Evolutionary conservation across 148 eudicot species (phyloP), one percentile per base, ranked within the genome.

Genomic region (Silene latifolia): DNA sequence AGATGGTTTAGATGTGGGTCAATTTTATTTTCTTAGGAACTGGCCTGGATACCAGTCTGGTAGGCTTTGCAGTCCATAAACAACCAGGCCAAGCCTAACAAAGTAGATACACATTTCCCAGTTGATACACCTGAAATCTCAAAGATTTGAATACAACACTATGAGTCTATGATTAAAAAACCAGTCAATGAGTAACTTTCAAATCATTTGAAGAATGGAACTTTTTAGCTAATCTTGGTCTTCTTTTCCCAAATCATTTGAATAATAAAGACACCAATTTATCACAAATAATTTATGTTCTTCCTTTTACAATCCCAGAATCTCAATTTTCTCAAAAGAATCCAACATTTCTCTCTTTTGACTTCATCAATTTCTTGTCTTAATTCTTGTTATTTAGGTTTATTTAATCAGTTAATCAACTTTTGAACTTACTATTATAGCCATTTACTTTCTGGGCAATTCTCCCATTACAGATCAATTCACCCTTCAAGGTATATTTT

Each of bases 401-500:
- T 35, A 2, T 21, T 24, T 10, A 63, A 44, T 46, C 20, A 53
- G 11, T 14, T 35, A 44, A 69, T 72, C 12, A 54, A 54, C 24
- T 10, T 24, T 69, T 62, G 48, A 47, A 19, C 62, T 53, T 72
- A 35, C 69, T 44, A 69, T 17, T 68, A 68, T 3, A 58, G 19
- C 53, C 20, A 39, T 27, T 74, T 70, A 27, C 20, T 35, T 23
- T 63, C 35, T 63, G 74, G 78, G 74, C 63, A 53, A 48, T 5
- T 13, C 5, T 32, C 35, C 18, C 44, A 59, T 47, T 54, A 23
- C 35, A 21, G 25, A 44, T 42, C 14, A 67, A 7, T 29, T 25
- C 69, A 60, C 67, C 23, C 23, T 70, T 71, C 25, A 71, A 69
- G 78, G 82, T 80, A 69, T 14, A 12, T 21, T 69, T 69, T 53